These are phyloP conservation scores for Symmetrospora coprosmae DNA, from an alignment of 768 basidiomycete species.

Conservation along the genomic window DNA sequence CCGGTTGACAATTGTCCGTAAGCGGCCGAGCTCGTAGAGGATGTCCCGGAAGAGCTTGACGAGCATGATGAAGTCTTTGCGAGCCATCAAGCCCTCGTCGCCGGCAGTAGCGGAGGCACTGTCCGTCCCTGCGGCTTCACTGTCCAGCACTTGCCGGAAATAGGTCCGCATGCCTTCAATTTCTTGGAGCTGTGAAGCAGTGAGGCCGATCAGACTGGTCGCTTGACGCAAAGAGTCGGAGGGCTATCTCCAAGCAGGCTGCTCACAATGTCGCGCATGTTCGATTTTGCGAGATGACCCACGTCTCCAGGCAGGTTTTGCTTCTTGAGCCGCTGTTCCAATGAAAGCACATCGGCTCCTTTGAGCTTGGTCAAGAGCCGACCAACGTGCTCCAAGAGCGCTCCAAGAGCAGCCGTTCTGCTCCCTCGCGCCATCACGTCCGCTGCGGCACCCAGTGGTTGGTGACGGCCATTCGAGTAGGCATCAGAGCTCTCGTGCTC, in stretches of 20 bases:
- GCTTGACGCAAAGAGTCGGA: too few species aligned
- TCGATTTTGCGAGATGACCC: conserved; percentile 67
- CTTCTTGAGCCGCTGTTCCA: conserved; percentile 78
- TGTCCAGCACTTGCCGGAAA: conserved; percentile 60
- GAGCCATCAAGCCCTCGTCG: conserved; percentile 40
- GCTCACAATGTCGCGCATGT: conserved; percentile 55
- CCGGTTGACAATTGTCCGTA: conserved; percentile 73
- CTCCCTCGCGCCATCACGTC: not conserved
- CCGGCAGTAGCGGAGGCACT: conserved; percentile 19
- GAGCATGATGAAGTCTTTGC: conserved; percentile 65
- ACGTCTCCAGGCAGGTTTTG: conserved; percentile 73
- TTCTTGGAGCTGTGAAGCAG: conserved; percentile 40
- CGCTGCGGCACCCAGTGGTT: not conserved
- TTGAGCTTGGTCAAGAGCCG: conserved; percentile 52
- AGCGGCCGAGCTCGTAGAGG: conserved; percentile 64
- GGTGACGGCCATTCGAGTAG: too few species aligned
- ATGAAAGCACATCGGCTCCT: conserved; percentile 67
- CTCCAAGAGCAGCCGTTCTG: conserved; percentile 34
- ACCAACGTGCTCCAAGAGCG: conserved; percentile 43
- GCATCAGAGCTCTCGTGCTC: conserved; percentile 4
- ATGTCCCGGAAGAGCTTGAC: conserved; percentile 74
- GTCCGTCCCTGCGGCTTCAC: conserved; percentile 45
- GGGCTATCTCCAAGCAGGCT: too few species aligned
- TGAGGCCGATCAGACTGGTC: not conserved
- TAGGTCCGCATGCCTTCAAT: conserved; percentile 53